A percentile compares a stretch with the other conserved stretches of the same genome.
phyloP scores from a whole-genome alignment of 306 rosid species.

The Cotoneaster glaucophyllus region DNA sequence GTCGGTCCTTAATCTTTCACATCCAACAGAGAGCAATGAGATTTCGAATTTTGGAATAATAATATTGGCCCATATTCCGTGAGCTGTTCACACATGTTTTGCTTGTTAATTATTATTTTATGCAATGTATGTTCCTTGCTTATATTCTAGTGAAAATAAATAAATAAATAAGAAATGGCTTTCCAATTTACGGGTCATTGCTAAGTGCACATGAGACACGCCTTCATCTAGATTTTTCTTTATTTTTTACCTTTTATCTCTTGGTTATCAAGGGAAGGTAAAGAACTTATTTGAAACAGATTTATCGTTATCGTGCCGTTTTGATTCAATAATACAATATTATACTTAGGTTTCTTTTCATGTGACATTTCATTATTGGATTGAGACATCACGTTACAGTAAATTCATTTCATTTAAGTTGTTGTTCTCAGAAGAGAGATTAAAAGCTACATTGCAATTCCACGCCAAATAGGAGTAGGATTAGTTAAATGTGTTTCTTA shows the following conservation, averaged over 20 bases:
- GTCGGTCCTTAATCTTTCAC: slow-evolving; percentile 5
- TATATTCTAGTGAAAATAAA: background rate
- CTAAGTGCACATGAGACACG: slow-evolving; percentile 7
- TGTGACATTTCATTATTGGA: too few relatives aligned
- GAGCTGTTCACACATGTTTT: slow-evolving; percentile 19
- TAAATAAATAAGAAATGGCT: background rate
- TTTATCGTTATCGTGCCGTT: too few relatives aligned
- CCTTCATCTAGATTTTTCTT: background rate
- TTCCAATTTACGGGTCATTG: background rate
- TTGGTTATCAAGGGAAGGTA: background rate
- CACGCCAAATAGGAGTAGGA: background rate
- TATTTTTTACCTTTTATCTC: background rate
- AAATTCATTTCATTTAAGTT: too few relatives aligned
- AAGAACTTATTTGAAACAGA: too few relatives aligned
- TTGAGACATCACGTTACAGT: too few relatives aligned
- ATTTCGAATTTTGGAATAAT: background rate
- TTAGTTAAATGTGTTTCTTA: slow-evolving; percentile 8
- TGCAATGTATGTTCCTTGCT: background rate
- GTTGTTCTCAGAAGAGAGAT: too few relatives aligned
- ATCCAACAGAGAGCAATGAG: background rate
- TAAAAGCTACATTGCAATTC: background rate
- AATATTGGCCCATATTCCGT: slow-evolving; percentile 12
- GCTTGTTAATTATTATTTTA: background rate
- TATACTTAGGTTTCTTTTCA: too few relatives aligned
- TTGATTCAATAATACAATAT: too few relatives aligned